These are phyloP conservation scores for Smittium culicis DNA, from an alignment of 371 early-diverging fungal genomes.

Conservation along the genomic window DNA sequence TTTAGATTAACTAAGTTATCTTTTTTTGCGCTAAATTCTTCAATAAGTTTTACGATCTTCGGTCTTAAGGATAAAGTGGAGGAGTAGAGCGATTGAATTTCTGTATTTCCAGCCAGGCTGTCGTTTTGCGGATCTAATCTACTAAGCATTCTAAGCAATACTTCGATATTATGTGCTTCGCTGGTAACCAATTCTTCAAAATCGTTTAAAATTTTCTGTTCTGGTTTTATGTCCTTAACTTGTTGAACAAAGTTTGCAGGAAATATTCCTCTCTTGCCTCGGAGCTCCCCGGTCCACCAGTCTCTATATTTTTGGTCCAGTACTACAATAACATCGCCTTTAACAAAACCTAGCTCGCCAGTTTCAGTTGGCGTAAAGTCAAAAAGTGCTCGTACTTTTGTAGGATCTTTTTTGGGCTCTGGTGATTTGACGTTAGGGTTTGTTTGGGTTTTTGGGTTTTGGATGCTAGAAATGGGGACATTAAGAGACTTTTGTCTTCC, in stretches of 20 bases:
- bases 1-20: constrained; percentile 35
- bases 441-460: background rate
- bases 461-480: background rate
- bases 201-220: constrained; percentile 42
- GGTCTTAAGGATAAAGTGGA: constrained; percentile 56
- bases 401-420: background rate
- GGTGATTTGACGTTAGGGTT: background rate
- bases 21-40: constrained; percentile 60
- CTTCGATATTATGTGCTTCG: constrained; percentile 61
- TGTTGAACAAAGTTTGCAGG: constrained; percentile 70
- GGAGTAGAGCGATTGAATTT: constrained; percentile 58
- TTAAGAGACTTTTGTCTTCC: background rate
- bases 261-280: constrained; percentile 61
- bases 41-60: constrained; percentile 60
- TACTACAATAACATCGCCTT: constrained; percentile 59
- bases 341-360: constrained; percentile 61
- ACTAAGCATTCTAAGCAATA: constrained; percentile 55
- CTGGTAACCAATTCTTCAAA: constrained; percentile 55
- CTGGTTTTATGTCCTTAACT: constrained; percentile 41
- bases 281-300: constrained; percentile 68
- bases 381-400: constrained; percentile 42
- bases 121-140: constrained; percentile 63
- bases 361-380: constrained; percentile 54
- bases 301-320: constrained; percentile 50
- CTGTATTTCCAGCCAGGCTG: constrained; percentile 74